Base-by-base conservation (phyloP, 2,329 filamentous ascomycete species). In the Metarhizium anisopliae region DNA sequence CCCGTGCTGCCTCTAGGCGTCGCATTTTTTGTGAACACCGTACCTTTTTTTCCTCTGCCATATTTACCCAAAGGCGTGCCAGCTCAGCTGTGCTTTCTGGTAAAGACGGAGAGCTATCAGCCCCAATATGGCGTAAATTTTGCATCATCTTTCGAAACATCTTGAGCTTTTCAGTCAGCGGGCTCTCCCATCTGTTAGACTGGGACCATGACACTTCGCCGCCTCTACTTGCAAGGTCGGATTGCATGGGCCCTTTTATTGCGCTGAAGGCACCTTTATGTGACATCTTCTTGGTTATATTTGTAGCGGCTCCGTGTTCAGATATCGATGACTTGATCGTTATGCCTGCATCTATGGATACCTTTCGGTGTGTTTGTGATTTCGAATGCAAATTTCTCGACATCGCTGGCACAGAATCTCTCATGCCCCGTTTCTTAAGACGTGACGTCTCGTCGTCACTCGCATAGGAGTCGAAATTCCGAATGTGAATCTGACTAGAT, bases 181-280 rank as follows among this genome's bases (percentile, higher is more conserved):
- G 57, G 58, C 70, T 74, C n/a, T 67, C 62, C 72, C 72, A 75
- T 53, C 66, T 66, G 59, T 67, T 72, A 51, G 72, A 73, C 40
- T 72, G 68, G 14, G 70, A 66, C 71, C 71, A 73, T 20, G 64
- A 63, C 35, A 64, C 69, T 30, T 68, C 62, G 36, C 49, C 30
- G 14, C 38, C 29, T 10, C 14, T 55, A 51, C 47, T 52, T 29
- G 29, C 16, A 47, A 38, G 32, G 32, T 32, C 36, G 16, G 32
- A 13, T 50, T 50, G 29, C 6, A 49, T 38, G 30, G 58, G 36
- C 18, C n/a, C 25, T 25, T 52, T 32, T 20, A 53, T 14, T 29
- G 36, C 25, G 50, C 43, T 32, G 49, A 56, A 56, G 11, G 51
- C 54, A 20, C 52, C 42, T 51, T 38, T 55, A 8, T 54, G 18